These are phyloP conservation scores for Gamsiella multidivaricata DNA, from an alignment of 192 early-diverging fungal species.

Conservation along the genomic window DNA sequence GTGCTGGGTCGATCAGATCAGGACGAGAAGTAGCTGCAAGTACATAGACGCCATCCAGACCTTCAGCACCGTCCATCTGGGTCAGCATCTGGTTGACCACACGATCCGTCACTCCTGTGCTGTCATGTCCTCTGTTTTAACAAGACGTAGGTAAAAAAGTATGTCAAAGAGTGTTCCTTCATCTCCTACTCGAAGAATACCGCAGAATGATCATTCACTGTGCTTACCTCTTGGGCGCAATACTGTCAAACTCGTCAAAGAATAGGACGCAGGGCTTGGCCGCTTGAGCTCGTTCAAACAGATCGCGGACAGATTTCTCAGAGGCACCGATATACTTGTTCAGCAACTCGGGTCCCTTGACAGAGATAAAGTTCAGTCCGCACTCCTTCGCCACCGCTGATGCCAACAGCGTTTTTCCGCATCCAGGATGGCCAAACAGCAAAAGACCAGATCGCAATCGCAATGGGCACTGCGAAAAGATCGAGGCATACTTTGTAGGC, in stretches of 20 bases:
- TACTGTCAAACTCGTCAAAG: conserved; percentile 98
- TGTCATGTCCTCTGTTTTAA: conserved; percentile 89
- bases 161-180: conserved; percentile 3
- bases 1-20: conserved; percentile 86
- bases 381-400: conserved; percentile 97
- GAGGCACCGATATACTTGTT: conserved; percentile 99
- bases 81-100: conserved; percentile 99
- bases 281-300: conserved; percentile 93
- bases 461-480: conserved; percentile 90
- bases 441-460: conserved; percentile 93
- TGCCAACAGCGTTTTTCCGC: conserved; percentile 96
- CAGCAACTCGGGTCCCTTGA: conserved; percentile 97
- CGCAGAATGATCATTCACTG: neutral
- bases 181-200: neutral
- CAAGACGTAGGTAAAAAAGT: conserved; percentile 9
- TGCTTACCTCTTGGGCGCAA: conserved; percentile 86
- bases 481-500: conserved; percentile 91
- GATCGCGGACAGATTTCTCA: conserved; percentile 92
- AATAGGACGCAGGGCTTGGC: conserved; percentile 96
- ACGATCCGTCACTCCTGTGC: conserved; percentile 97
- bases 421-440: conserved; percentile 97
- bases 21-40: conserved; percentile 92
- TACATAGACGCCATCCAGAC: conserved; percentile 95
- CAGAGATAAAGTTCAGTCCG: conserved; percentile 95
- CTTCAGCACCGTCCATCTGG: conserved; percentile 99